A percentile compares a stretch with the other conserved stretches of the same genome.
phyloP scores from a whole-genome alignment of 2,329 filamentous ascomycete species.

The Botrytis hyacinthi region DNA sequence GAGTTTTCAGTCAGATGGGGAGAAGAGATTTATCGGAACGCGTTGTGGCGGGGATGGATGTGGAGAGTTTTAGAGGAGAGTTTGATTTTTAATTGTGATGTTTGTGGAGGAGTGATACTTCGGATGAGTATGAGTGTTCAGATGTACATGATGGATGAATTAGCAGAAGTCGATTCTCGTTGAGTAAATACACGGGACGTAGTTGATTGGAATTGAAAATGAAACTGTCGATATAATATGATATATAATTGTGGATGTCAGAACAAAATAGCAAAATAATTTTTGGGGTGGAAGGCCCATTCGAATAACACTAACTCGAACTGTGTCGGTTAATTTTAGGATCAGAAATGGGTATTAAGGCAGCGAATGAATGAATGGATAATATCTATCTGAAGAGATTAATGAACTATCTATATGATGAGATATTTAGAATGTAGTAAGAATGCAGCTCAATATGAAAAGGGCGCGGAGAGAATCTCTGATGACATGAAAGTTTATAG shows the following conservation, averaged over 20 bases:
- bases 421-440: background rate
- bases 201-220: background rate
- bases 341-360: background rate
- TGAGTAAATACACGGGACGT: background rate
- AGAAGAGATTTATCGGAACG: conserved; percentile 81
- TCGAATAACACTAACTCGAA: background rate
- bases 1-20: conserved; percentile 97
- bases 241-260: background rate
- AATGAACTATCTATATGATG: too few species aligned
- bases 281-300: background rate
- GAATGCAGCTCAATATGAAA: background rate
- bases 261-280: background rate
- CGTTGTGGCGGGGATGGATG: conserved; percentile 86
- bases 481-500: background rate
- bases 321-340: background rate
- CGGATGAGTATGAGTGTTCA: background rate
- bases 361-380: background rate
- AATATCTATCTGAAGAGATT: background rate
- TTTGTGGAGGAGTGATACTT: background rate
- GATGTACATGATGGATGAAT: background rate
- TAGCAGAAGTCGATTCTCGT: background rate
- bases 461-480: background rate
- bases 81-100: conserved; percentile 70
- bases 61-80: conserved; percentile 82
- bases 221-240: background rate